A percentile compares a stretch with the other conserved stretches of the same genome.
phyloP scores from a whole-genome alignment of 192 early-diverging fungal species.

The Backusella parvicylindrica region DNA sequence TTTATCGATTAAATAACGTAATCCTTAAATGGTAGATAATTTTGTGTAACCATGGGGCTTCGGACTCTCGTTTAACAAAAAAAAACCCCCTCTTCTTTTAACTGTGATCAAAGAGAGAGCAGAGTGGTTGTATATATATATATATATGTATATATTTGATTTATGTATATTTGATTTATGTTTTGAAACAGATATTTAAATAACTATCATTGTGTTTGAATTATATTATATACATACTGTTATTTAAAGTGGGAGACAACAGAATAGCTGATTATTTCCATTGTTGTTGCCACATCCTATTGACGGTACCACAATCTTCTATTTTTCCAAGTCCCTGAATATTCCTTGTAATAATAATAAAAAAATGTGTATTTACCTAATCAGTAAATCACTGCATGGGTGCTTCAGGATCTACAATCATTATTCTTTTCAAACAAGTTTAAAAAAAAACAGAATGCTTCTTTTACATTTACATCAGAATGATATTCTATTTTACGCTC shows the following conservation, averaged over 20 bases:
- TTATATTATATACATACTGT: too few species aligned
- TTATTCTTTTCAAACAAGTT: neutral
- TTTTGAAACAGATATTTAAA: neutral
- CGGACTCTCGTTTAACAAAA: neutral
- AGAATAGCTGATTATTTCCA: neutral
- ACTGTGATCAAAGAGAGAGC: neutral
- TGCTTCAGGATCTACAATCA: neutral
- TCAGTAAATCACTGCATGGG: neutral
- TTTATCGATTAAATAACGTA: constrained; percentile 1
- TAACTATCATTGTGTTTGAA: too few species aligned
- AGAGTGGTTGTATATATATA: neutral
- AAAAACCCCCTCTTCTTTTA: neutral
- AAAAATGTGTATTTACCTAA: too few species aligned
- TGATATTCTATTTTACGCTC: too few species aligned
- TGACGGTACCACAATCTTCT: neutral
- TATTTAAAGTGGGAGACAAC: neutral
- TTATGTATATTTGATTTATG: neutral
- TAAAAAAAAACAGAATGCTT: too few species aligned
- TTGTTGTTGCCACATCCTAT: neutral
- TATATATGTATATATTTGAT: neutral
- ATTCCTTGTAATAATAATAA: too few species aligned
- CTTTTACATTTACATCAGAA: too few species aligned
- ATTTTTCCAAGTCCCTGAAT: neutral
- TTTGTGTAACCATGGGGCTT: neutral
- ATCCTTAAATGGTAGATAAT: neutral